Conservation (phyloP, 1,139 yeast genomes). For the Taphrina wiesneri region DNA sequence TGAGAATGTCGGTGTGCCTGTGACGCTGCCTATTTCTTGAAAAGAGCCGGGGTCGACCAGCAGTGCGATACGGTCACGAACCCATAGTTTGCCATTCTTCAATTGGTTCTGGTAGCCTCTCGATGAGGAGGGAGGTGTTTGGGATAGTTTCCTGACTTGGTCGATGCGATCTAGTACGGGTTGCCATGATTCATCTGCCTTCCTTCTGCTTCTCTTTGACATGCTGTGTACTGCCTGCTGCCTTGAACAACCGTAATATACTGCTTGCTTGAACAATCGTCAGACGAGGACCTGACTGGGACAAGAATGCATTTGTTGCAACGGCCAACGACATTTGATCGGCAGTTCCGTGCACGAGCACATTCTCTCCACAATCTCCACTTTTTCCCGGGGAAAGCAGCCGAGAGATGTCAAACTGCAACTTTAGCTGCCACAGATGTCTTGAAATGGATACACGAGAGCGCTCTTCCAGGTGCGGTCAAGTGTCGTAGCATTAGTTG, state of each 20-base stretch:
- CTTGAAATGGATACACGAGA: too few relatives aligned
- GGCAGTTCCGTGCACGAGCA: neutral
- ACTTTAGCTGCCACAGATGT: too few relatives aligned
- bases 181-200: neutral
- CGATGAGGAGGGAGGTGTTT: slow-evolving; percentile 17
- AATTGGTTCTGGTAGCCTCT: slow-evolving; percentile 25
- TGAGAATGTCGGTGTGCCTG: slow-evolving; percentile 29
- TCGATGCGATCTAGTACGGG: slow-evolving; percentile 18
- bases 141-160: slow-evolving; percentile 11
- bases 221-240: too few relatives aligned
- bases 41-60: slow-evolving; percentile 17
- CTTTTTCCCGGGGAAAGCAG: neutral
- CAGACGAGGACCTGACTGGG: too few relatives aligned
- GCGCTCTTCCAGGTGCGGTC: too few relatives aligned
- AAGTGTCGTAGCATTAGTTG: neutral
- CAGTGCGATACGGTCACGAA: slow-evolving; percentile 8
- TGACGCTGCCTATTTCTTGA: slow-evolving; percentile 19
- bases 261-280: too few relatives aligned
- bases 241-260: too few relatives aligned
- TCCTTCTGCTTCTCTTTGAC: neutral
- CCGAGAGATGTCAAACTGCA: slow-evolving; percentile 1
- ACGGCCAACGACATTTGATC: neutral
- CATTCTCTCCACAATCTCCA: neutral
- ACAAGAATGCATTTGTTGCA: neutral
- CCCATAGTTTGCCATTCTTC: slow-evolving; percentile 29